phyloP scores from a whole-genome alignment of 768 basidiomycete species.

The Rhodotorula sphaerocarpa region DNA sequence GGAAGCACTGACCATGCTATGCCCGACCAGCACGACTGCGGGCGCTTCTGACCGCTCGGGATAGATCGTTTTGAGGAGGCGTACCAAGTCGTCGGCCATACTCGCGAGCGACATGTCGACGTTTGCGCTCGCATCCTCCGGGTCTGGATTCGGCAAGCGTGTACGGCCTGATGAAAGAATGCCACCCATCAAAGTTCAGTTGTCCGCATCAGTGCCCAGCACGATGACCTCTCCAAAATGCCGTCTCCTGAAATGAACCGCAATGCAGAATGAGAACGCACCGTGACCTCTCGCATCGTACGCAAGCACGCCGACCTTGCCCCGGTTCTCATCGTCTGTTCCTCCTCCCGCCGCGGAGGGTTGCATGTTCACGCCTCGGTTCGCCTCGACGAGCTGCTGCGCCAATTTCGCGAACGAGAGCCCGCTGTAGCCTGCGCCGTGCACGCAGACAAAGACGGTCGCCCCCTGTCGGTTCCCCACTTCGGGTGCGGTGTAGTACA shows the following conservation, averaged over 20 bases:
- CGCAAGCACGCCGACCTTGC: conserved; percentile 70
- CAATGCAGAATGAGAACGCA: too few relatives aligned
- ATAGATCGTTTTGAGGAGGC: conserved; percentile 61
- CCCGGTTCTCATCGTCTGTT: conserved; percentile 34
- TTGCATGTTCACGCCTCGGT: conserved; percentile 42
- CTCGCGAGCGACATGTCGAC: conserved; percentile 64
- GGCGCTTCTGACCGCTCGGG: conserved; percentile 59
- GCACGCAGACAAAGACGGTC: conserved; percentile 83
- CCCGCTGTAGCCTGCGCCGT: conserved; percentile 90
- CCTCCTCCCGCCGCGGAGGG: neutral
- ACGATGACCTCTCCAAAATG: neutral
- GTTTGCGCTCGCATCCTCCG: conserved; percentile 39
- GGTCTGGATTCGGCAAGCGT: conserved; percentile 43
- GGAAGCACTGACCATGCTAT: conserved; percentile 60
- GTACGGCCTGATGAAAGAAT: conserved; percentile 56
- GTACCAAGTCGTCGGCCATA: conserved; percentile 66
- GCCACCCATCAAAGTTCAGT: neutral
- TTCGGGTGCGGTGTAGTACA: conserved; percentile 23
- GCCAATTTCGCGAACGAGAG: conserved; percentile 84
- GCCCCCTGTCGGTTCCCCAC: conserved; percentile 13
- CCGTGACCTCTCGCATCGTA: conserved; percentile 84
- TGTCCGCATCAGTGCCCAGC: too few relatives aligned
- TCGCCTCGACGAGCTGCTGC: conserved; percentile 59
- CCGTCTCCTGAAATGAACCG: neutral
- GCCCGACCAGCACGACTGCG: conserved; percentile 76